Conservation (phyloP, 2,329 filamentous ascomycete species). For the Botryosphaeria dothidea region DNA sequence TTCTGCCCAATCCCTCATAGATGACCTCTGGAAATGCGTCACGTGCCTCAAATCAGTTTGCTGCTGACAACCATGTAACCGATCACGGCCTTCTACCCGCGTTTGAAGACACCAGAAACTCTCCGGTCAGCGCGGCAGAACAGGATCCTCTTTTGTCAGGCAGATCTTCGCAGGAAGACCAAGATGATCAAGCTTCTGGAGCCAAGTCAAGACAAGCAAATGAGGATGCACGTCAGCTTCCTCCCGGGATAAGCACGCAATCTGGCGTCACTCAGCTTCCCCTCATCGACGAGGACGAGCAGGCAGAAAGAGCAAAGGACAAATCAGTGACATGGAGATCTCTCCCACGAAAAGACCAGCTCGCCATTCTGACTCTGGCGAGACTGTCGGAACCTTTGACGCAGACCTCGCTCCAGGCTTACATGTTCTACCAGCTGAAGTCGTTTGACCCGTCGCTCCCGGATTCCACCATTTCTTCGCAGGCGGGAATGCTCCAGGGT, state of each 20-base stretch:
- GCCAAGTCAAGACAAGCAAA: neutral
- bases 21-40: constrained; percentile 4
- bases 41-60: neutral
- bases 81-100: neutral
- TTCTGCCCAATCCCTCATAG: neutral
- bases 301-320: constrained; percentile 32
- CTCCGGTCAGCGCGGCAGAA: neutral
- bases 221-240: neutral
- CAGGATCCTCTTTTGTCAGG: neutral
- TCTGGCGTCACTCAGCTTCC: neutral
- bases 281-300: constrained; percentile 14
- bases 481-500: constrained; percentile 76
- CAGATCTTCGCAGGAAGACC: neutral
- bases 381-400: constrained; percentile 80
- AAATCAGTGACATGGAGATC: constrained; percentile 67
- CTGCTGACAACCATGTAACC: neutral
- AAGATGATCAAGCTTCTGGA: neutral
- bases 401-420: constrained; percentile 63
- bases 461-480: constrained; percentile 68
- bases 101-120: neutral
- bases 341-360: constrained; percentile 74
- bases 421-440: constrained; percentile 87
- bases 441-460: constrained; percentile 66
- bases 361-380: constrained; percentile 74
- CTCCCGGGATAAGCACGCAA: neutral